These are phyloP conservation scores for Dalbergia cochinchinensis DNA, from an alignment of 306 rosid genomes.

Conservation along the genomic window DNA sequence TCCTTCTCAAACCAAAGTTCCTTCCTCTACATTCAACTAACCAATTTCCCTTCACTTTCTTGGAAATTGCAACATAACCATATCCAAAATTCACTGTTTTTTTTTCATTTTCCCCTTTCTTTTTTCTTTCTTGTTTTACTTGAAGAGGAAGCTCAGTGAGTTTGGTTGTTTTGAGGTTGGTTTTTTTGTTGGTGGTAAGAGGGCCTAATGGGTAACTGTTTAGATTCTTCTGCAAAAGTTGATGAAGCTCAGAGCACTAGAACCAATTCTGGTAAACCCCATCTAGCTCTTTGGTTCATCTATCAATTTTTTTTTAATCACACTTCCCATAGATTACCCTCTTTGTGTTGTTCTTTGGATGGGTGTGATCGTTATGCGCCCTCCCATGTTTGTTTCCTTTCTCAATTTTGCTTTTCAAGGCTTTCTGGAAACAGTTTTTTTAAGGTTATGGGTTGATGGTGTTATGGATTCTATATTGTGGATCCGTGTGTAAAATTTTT, in stretches of 20 bases:
- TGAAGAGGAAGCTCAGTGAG: background rate
- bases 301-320: background rate
- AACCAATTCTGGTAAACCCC: slow-evolving; percentile 64
- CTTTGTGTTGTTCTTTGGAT: background rate
- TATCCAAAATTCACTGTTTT: background rate
- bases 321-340: background rate
- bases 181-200: background rate
- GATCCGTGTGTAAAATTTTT: too few species aligned
- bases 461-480: slow-evolving; percentile 8
- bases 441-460: background rate
- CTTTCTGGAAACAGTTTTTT: background rate
- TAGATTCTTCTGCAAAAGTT: slow-evolving; percentile 82
- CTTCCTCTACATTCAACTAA: slow-evolving; percentile 2
- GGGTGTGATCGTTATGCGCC: background rate
- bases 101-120: background rate
- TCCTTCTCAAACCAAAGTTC: slow-evolving; percentile 30
- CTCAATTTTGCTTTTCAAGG: background rate
- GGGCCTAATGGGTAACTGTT: slow-evolving; percentile 80
- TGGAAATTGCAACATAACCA: background rate
- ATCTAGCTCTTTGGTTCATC: background rate
- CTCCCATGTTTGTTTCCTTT: background rate
- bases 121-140: background rate
- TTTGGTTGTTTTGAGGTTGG: background rate
- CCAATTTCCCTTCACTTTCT: background rate
- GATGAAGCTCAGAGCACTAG: slow-evolving; percentile 68